phyloP scores from a whole-genome alignment of 169 alveolate genomes.

The Cytauxzoon felis region DNA sequence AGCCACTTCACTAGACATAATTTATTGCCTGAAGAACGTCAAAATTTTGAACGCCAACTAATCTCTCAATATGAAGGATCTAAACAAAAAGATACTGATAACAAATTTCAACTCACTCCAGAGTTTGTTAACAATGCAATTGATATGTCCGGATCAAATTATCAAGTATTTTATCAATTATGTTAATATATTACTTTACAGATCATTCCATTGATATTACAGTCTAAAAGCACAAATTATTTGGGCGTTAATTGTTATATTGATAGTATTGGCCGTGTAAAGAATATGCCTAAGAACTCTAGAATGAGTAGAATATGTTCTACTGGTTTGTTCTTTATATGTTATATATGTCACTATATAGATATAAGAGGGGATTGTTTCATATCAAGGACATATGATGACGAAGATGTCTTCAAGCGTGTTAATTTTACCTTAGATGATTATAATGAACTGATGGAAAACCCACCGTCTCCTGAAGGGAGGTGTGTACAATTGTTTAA shows the following conservation, averaged over 20 bases:
- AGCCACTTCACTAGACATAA: conserved; percentile 39
- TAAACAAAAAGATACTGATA: conserved; percentile 11
- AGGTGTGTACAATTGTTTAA: conserved; percentile 51
- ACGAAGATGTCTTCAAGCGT: conserved; percentile 80
- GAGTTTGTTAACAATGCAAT: conserved; percentile 40
- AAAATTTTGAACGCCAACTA: conserved; percentile 45
- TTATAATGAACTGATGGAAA: conserved; percentile 70
- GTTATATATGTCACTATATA: not conserved
- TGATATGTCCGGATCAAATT: conserved; percentile 43
- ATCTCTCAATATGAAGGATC: conserved; percentile 28
- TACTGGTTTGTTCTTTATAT: conserved; percentile 51
- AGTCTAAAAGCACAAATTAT: conserved; percentile 73
- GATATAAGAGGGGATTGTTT: conserved; percentile 87
- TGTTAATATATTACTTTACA: conserved; percentile 2
- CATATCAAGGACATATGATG: conserved; percentile 82
- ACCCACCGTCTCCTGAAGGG: conserved; percentile 83
- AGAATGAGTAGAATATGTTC: conserved; percentile 85
- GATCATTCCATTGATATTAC: conserved; percentile 85
- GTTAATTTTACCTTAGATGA: conserved; percentile 72
- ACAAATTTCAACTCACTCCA: conserved; percentile 14
- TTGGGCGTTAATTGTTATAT: conserved; percentile 82
- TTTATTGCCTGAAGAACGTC: conserved; percentile 46
- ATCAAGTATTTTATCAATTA: conserved; percentile 24
- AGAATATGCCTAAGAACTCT: conserved; percentile 81
- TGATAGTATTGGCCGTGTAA: conserved; percentile 84